Percentiles rank a stretch among this genome's conserved stretches.
Evolutionary conservation across 2,329 filamentous ascomycete species (phyloP).

Genomic region (Botryotinia calthae): DNA sequence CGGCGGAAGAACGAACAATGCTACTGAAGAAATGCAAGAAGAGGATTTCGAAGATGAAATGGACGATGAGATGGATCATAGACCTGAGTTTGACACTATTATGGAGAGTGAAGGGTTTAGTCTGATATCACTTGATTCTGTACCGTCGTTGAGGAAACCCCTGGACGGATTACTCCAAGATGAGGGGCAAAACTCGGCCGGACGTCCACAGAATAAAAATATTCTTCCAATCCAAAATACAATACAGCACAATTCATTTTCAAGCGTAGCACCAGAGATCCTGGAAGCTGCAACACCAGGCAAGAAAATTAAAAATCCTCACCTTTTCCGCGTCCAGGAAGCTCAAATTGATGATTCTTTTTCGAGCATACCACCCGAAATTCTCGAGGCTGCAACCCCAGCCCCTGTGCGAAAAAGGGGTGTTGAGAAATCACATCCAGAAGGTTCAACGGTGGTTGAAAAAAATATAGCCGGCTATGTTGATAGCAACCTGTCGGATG

Average conservation of each 20-base stretch:
- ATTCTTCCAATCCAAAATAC: slow-evolving; percentile 23
- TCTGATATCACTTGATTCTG: slow-evolving; percentile 54
- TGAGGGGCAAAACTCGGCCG: slow-evolving; percentile 21
- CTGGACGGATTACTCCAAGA: slow-evolving; percentile 39
- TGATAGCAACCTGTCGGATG: neutral
- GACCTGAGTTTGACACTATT: slow-evolving; percentile 52
- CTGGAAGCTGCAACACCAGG: slow-evolving; percentile 30
- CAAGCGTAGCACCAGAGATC: slow-evolving; percentile 29
- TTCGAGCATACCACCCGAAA: slow-evolving; percentile 32
- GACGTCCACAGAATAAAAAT: slow-evolving; percentile 23
- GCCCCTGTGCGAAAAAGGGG: slow-evolving; percentile 23
- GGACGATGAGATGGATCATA: slow-evolving; percentile 40
- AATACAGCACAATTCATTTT: slow-evolving; percentile 32
- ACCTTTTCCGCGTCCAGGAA: slow-evolving; percentile 26
- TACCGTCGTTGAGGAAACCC: slow-evolving; percentile 49
- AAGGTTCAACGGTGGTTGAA: neutral
- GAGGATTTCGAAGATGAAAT: slow-evolving; percentile 21
- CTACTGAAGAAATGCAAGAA: slow-evolving; percentile 4
- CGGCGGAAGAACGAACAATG: neutral
- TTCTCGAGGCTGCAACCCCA: slow-evolving; percentile 32
- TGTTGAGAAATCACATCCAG: neutral
- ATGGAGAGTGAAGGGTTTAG: slow-evolving; percentile 57
- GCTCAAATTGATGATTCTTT: slow-evolving; percentile 29
- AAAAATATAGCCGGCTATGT: neutral
- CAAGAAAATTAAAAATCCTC: slow-evolving; percentile 22